These are phyloP conservation scores for Ophiocordyceps unilateralis DNA, from an alignment of 2,329 filamentous ascomycete genomes.

Conservation along the genomic window DNA sequence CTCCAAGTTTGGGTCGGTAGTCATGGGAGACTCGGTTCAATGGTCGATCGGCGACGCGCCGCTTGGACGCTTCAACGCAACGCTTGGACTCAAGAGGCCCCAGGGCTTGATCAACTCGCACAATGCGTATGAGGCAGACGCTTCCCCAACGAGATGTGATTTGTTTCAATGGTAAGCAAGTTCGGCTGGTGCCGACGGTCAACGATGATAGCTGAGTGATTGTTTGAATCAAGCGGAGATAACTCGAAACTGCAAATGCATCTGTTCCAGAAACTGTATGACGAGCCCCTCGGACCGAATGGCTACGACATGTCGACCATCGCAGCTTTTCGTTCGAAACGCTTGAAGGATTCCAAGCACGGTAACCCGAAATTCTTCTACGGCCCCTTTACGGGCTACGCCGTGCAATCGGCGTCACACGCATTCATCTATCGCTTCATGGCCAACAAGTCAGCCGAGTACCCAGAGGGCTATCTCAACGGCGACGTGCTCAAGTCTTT, in stretches of 20 bases:
- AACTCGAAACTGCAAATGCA: constrained; percentile 6
- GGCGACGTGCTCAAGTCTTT: constrained; percentile 2
- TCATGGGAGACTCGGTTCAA: constrained; percentile 2
- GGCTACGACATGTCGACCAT: constrained; percentile 14
- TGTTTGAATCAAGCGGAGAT: background rate
- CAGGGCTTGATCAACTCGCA: background rate
- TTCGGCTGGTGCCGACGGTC: no score
- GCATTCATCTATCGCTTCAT: constrained; percentile 24
- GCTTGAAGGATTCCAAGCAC: constrained; percentile 18
- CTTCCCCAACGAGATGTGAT: constrained; percentile 1
- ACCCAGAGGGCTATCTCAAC: constrained; percentile 14
- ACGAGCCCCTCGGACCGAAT: constrained; percentile 11
- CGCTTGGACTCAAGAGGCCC: background rate
- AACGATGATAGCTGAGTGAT: no score
- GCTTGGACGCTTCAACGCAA: background rate
- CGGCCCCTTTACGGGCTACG: constrained; percentile 26
- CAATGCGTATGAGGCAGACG: constrained; percentile 8
- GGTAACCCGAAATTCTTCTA: constrained; percentile 37
- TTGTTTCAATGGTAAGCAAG: background rate
- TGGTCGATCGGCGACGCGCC: constrained; percentile 3
- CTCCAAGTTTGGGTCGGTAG: background rate
- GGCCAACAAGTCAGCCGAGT: constrained; percentile 23
- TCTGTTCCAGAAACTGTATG: constrained; percentile 19
- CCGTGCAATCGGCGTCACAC: constrained; percentile 27
- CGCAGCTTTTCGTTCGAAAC: background rate